A percentile compares a stretch with the other conserved stretches of the same genome.
Evolutionary conservation across 2,329 filamentous ascomycete species (phyloP).

Genomic region (Sporothrix curviconia): DNA sequence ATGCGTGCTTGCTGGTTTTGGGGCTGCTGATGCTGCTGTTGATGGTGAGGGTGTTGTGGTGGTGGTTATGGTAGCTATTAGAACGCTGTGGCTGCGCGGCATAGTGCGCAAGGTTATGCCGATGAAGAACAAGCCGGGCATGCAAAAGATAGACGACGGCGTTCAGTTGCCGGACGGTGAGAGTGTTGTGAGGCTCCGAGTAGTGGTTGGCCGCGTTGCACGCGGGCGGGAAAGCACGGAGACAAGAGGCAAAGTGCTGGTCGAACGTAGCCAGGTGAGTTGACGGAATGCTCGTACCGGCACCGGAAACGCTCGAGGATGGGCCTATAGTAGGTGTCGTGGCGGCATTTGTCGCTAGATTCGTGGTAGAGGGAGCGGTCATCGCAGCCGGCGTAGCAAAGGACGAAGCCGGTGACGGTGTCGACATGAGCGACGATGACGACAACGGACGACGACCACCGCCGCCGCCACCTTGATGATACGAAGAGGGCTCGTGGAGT

Average conservation of each 20-base stretch:
- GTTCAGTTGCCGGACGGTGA: slow-evolving; percentile 68
- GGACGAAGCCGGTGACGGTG: slow-evolving; percentile 5
- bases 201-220: slow-evolving; percentile 60
- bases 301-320: neutral
- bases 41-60: neutral
- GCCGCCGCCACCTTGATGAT: neutral
- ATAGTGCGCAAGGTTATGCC: slow-evolving; percentile 73
- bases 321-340: neutral
- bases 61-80: no score
- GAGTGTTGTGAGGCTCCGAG: slow-evolving; percentile 28
- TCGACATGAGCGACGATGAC: slow-evolving; percentile 6
- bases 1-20: slow-evolving; percentile 43
- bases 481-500: neutral
- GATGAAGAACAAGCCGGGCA: slow-evolving; percentile 75
- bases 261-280: slow-evolving; percentile 73
- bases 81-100: neutral
- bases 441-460: neutral
- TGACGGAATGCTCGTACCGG: slow-evolving; percentile 46
- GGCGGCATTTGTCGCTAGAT: no score
- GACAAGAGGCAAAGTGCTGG: slow-evolving; percentile 67
- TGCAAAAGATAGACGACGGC: slow-evolving; percentile 75
- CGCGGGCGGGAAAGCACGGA: slow-evolving; percentile 66
- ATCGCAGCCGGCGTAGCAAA: neutral
- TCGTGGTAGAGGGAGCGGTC: no score
- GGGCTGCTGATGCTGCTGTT: neutral